These are phyloP conservation scores for Tulasnella calospora DNA, from an alignment of 768 basidiomycete species.

Conservation along the genomic window DNA sequence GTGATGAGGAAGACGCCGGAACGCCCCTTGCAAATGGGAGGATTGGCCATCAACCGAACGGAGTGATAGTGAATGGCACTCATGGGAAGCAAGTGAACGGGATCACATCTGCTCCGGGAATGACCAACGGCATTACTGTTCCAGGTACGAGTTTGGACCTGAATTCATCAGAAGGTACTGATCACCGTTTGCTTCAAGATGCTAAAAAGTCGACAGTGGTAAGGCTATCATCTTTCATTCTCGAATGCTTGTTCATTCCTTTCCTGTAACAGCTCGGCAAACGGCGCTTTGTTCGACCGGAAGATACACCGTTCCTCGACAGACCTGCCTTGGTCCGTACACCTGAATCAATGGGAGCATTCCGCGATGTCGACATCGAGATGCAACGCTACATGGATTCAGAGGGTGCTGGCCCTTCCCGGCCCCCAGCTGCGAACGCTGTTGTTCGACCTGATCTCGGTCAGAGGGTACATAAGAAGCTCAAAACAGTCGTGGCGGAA, in stretches of 20 bases:
- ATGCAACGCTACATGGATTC: conserved; percentile 37
- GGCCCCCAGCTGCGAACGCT: background rate
- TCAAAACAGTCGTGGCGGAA: conserved; percentile 2
- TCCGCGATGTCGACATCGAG: conserved; percentile 55
- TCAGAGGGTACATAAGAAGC: conserved; percentile 28
- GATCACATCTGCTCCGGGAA: background rate
- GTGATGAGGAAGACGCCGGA: conserved; percentile 24
- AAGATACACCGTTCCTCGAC: conserved; percentile 53
- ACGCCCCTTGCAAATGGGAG: conserved; percentile 2
- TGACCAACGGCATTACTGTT: background rate
- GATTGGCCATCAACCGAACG: conserved; percentile 17
- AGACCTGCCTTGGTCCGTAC: conserved; percentile 66
- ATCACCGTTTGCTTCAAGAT: background rate
- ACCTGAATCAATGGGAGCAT: conserved; percentile 65
- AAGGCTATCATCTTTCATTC: background rate
- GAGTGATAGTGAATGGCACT: conserved; percentile 12
- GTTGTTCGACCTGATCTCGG: conserved; percentile 12
- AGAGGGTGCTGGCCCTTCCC: conserved; percentile 30
- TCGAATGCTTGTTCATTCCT: background rate
- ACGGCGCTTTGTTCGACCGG: conserved; percentile 6
- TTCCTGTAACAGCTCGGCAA: conserved; percentile 16
- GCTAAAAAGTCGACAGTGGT: conserved; percentile 6
- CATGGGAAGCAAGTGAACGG: conserved; percentile 4
- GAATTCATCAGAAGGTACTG: background rate
- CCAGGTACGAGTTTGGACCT: background rate